Base-by-base conservation (phyloP, 805 yeast genomes). In the Ogataea minuta region DNA sequence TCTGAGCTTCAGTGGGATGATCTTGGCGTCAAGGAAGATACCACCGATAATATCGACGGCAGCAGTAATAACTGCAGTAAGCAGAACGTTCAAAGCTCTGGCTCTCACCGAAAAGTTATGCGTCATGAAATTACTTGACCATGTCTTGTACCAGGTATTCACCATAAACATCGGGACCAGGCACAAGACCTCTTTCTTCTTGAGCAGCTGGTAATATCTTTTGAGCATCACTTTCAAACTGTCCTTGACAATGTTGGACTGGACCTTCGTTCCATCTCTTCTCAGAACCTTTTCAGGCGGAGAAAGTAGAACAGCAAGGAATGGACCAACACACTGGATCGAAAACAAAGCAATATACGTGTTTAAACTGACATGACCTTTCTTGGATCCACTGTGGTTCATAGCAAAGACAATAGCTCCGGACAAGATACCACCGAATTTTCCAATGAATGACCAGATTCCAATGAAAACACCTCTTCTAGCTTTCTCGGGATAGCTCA, bases 271-370 rank as follows among this genome's bases (percentile, higher is more conserved):
- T 2, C 63, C 63, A 43, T 63, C 66, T 6, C 37, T 36, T 34
- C 66, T 54, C 12, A 54, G 49, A 2, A 63, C 39, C 28, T 57
- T 53, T 15, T 54, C 54, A 4, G 62, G 60, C 8, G 56, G 41
- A 6, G 58, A 43, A 13, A 57, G 19, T 14, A 56, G 32, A 7
- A 48, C 39, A 0, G 59, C 43, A 11, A 50, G 14, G 9, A 53
- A 53, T 1, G 51, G 37, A 15, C 63, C 62, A 2, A 44, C n/a
- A 40, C 58, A 53, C 34, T 57, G 60, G 13, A 58, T 42, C 4
- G 52, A 51, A 5, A 58, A 28, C 25, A 57, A 37, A 5, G 36
- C 62, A 16, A 50, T 30, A 32, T 57, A 58, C 3, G 62, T 56
- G 23, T 42, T 52, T 32, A 56, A 43, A 9, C 54, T 34, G 11